Percentiles rank a stretch among this genome's conserved stretches.
Conservation (phyloP, 805 yeast species). For the Kodamaea kakaduensis region DNA sequence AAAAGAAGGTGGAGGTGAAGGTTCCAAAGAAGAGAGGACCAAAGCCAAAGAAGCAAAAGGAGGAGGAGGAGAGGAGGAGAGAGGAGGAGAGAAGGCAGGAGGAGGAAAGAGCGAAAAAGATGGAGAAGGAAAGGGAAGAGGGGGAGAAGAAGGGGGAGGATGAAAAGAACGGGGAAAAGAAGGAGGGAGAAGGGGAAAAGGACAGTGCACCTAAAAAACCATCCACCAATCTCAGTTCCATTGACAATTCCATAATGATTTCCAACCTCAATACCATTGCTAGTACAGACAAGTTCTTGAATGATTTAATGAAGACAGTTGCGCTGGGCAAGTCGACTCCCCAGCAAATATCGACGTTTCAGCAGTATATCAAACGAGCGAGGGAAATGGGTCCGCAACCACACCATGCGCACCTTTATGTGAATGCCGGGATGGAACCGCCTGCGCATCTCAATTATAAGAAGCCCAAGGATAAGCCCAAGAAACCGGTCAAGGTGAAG, state of each 20-base stretch:
- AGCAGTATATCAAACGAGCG: slow-evolving; percentile 75
- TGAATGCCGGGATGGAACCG: slow-evolving; percentile 11
- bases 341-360: slow-evolving; percentile 72
- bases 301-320: slow-evolving; percentile 73
- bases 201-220: slow-evolving; percentile 5
- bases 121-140: slow-evolving; percentile 29
- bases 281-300: slow-evolving; percentile 61
- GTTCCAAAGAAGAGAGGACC: slow-evolving; percentile 12
- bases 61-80: neutral
- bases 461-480: slow-evolving; percentile 16
- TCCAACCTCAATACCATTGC: slow-evolving; percentile 83
- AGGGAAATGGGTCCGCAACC: slow-evolving; percentile 64
- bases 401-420: slow-evolving; percentile 33
- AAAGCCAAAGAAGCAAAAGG: neutral
- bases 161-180: neutral
- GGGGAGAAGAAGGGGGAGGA: slow-evolving; percentile 9
- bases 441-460: slow-evolving; percentile 8
- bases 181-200: neutral
- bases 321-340: slow-evolving; percentile 77
- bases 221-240: slow-evolving; percentile 7
- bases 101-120: neutral
- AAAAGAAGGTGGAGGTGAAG: neutral
- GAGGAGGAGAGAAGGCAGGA: neutral
- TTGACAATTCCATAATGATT: slow-evolving; percentile 77
- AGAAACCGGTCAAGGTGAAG: slow-evolving; percentile 10